phyloP scores from a whole-genome alignment of 805 yeast species.

The Wickerhamiella parazyma region DNA sequence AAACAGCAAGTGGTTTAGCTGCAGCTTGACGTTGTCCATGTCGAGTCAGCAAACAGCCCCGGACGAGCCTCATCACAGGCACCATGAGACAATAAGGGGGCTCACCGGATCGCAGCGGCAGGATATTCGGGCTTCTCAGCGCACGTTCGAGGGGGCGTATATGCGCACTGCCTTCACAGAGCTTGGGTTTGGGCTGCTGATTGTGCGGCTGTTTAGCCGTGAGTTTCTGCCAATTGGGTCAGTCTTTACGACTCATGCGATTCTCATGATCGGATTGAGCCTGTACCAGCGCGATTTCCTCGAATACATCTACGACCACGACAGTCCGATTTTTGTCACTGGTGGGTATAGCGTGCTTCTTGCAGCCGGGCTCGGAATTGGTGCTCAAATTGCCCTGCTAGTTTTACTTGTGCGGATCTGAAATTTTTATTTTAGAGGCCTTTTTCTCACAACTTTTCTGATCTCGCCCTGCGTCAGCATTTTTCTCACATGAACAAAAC shows the following conservation, averaged over 20 bases:
- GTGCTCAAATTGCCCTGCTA: slow-evolving; percentile 38
- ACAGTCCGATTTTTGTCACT: slow-evolving; percentile 32
- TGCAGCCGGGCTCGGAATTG: slow-evolving; percentile 36
- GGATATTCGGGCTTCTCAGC: slow-evolving; percentile 47
- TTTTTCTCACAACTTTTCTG: too few relatives aligned
- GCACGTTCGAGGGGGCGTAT: slow-evolving; percentile 80
- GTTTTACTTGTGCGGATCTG: slow-evolving; percentile 32
- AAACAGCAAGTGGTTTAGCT: slow-evolving; percentile 9
- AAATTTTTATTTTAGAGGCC: too few relatives aligned
- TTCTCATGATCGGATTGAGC: slow-evolving; percentile 31
- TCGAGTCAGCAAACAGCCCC: slow-evolving; percentile 5
- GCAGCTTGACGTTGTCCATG: slow-evolving; percentile 9
- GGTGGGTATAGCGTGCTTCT: slow-evolving; percentile 49
- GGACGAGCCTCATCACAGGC: background rate
- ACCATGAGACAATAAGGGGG: background rate
- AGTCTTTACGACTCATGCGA: slow-evolving; percentile 49
- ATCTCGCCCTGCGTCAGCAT: background rate
- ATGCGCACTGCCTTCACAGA: slow-evolving; percentile 58
- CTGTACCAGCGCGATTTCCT: slow-evolving; percentile 21
- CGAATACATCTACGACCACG: slow-evolving; percentile 15
- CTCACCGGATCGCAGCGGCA: slow-evolving; percentile 19
- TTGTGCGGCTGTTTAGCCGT: slow-evolving; percentile 47
- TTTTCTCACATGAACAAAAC: slow-evolving; percentile 12
- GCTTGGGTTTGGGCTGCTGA: slow-evolving; percentile 48
- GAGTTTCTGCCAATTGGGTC: slow-evolving; percentile 58